Conservation (phyloP, 306 rosid species). For the Geum urbanum region DNA sequence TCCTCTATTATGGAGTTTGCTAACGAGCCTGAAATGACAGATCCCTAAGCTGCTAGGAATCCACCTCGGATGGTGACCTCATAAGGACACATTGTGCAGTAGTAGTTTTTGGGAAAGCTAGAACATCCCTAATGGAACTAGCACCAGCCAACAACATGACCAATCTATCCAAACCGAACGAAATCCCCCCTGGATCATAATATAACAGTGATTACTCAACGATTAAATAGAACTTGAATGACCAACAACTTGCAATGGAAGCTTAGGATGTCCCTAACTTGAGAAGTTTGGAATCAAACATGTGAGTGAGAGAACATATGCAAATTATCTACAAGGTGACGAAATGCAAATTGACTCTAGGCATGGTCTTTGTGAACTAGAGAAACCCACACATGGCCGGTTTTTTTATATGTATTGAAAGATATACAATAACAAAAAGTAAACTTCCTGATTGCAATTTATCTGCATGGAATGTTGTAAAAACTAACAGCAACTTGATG, state of each 20-base stretch:
- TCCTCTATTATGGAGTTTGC: background rate
- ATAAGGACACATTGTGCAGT: conserved; percentile 97
- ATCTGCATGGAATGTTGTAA: background rate
- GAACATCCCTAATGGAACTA: conserved; percentile 94
- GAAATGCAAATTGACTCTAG: background rate
- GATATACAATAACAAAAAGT: conserved; percentile 38
- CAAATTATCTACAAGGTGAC: conserved; percentile 30
- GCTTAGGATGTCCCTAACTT: background rate
- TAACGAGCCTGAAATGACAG: conserved; percentile 42
- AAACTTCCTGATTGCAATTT: conserved; percentile 3
- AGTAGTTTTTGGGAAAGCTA: conserved; percentile 91
- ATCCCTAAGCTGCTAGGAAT: conserved; percentile 77
- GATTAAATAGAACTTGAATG: too few relatives aligned
- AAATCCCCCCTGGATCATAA: conserved; percentile 81
- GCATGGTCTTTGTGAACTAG: conserved; percentile 39
- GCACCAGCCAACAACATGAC: conserved; percentile 90
- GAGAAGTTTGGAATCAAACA: background rate
- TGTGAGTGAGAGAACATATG: background rate
- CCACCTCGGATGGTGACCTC: conserved; percentile 74
- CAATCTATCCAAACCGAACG: conserved; percentile 84
- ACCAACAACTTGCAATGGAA: background rate
- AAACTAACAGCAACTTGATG: background rate
- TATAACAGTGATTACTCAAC: background rate
- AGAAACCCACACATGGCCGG: conserved; percentile 34
- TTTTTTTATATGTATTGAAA: conserved; percentile 49